These are phyloP conservation scores for Ustilago xerochloae DNA, from an alignment of 1,284 basidiomycete species.

Conservation along the genomic window DNA sequence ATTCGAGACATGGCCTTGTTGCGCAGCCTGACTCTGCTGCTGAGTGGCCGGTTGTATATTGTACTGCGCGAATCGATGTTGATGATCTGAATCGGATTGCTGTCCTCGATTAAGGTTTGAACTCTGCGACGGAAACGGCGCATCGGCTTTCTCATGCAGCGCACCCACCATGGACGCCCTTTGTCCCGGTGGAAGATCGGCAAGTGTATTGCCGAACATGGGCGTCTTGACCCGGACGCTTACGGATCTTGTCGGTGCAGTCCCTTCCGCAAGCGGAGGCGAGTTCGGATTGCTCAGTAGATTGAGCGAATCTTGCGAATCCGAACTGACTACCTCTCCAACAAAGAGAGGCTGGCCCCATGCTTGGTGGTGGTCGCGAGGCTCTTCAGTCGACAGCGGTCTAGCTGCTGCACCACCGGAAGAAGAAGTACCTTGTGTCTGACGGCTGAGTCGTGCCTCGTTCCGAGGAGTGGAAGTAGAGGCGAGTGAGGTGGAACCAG, in stretches of 20 bases:
- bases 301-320: constrained; percentile 24
- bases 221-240: constrained; percentile 35
- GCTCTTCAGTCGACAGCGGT: constrained; percentile 2
- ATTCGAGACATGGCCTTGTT: neutral
- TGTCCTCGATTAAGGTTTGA: constrained; percentile 1
- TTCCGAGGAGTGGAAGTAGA: constrained; percentile 16
- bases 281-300: constrained; percentile 2
- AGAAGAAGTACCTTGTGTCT: constrained; percentile 16
- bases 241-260: constrained; percentile 14
- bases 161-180: constrained; percentile 18
- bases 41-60: constrained; percentile 1
- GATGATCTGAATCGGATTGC: neutral
- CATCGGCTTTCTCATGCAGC: constrained; percentile 3
- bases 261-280: neutral
- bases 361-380: neutral
- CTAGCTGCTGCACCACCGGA: constrained; percentile 8
- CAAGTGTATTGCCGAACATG: constrained; percentile 26
- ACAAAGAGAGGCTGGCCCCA: constrained; percentile 4
- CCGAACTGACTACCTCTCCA: constrained; percentile 4
- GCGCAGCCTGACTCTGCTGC: neutral
- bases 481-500: neutral
- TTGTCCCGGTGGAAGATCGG: constrained; percentile 22
- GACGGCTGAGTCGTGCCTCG: constrained; percentile 22
- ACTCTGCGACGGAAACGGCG: constrained; percentile 1
- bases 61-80: neutral